phyloP scores from a whole-genome alignment of 495 filamentous ascomycete genomes.

The Aspergillus bridgeri region DNA sequence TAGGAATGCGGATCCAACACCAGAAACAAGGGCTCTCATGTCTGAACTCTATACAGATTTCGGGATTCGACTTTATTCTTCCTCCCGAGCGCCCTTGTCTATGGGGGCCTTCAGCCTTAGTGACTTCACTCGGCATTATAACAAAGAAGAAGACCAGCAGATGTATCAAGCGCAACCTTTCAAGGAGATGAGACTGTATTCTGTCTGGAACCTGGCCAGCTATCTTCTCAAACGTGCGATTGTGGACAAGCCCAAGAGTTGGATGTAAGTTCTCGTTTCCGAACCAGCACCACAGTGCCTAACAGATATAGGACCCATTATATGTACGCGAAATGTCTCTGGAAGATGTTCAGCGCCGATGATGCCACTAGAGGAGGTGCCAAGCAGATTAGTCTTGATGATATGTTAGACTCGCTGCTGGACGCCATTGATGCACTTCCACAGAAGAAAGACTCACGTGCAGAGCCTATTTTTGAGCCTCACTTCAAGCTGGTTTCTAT shows the following conservation, averaged over 20 bases:
- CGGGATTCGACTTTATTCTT: conserved; percentile 83
- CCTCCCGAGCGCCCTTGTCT: conserved; percentile 85
- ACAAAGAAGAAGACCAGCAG: conserved; percentile 58
- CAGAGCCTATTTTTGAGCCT: conserved; percentile 87
- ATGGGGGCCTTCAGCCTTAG: conserved; percentile 77
- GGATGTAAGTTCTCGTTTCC: conserved; percentile 61
- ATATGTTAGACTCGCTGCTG: conserved; percentile 66
- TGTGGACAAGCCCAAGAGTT: conserved; percentile 69
- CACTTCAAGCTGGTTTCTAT: conserved; percentile 93
- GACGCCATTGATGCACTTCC: conserved; percentile 77
- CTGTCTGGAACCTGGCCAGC: conserved; percentile 83
- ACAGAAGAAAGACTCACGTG: conserved; percentile 68
- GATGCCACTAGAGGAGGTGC: conserved; percentile 46
- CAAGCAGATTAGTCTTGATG: conserved; percentile 48
- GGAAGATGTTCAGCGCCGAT: conserved; percentile 80
- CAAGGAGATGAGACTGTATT: conserved; percentile 65
- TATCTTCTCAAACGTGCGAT: conserved; percentile 75
- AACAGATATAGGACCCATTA: conserved; percentile 62
- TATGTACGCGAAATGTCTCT: conserved; percentile 89
- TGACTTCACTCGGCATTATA: conserved; percentile 75
- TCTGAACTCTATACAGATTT: conserved; percentile 88
- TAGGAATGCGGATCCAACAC: conserved; percentile 55
- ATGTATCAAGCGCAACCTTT: conserved; percentile 75
- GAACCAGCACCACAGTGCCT: neutral
- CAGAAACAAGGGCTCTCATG: conserved; percentile 62